Evolutionary conservation across 805 yeast species (phyloP), one percentile per base, ranked within the genome.

Genomic region (Pachysolen tannophilus): DNA sequence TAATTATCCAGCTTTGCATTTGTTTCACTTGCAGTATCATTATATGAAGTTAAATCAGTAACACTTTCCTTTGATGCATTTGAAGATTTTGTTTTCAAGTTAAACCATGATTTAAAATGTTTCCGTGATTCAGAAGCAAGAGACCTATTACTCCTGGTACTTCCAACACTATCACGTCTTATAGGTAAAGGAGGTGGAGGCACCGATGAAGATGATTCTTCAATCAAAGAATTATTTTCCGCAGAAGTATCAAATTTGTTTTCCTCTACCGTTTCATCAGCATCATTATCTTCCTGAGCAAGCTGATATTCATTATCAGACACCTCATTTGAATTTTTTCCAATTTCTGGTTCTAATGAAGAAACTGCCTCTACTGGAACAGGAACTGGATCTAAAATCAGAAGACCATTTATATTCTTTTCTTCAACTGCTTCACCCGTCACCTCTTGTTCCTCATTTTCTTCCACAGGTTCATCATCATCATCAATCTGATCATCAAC

Each of bases 1-100:
- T 75, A 68, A 38, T 71, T 69, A 26, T 69, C 64, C 35, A 40
- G 25, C 13, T 32, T 23, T 20, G n/a, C n/a, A 14, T 33, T 8
- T 14, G 32, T 15, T 9, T 28, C 28, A 35, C 37, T 21, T 25
- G 30, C 34, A 9, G 32, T 16, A 9, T 21, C 30, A 10, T 29
- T 27, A 8, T 34, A 17, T 16, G 32, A 15, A 14, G 26, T 27
- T 29, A 26, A 26, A 5, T 29, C 35, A 11, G 26, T 13, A 7
- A 20, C 17, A 10, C 19, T 25, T 15, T 34, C 40, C 28, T 24
- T 36, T 8, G 35, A 31, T 6, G 11, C 15, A 16, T 28, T 32
- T 6, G 33, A 32, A 5, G 39, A 36, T n/a, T 16, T 23, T 23
- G 32, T 27, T 20, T 28, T 37, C 23, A 37, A 24, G 20, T 37